phyloP scores from a whole-genome alignment of 1,284 basidiomycete species.

The Puccinia hordei region DNA sequence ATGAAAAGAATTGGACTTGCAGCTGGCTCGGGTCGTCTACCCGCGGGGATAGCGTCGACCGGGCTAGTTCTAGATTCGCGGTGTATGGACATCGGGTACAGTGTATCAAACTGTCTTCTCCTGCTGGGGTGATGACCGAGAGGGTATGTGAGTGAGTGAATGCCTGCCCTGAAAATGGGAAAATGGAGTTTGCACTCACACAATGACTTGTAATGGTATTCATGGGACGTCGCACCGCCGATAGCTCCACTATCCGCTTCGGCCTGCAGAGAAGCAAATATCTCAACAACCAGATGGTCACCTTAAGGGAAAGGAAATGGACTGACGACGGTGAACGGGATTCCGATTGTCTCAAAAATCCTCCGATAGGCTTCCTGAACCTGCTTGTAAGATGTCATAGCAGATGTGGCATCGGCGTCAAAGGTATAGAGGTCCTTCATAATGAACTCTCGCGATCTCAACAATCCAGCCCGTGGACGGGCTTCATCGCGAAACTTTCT shows the following conservation, averaged over 20 bases:
- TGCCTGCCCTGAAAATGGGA: not conserved
- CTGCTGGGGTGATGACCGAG: slow-evolving; percentile 54
- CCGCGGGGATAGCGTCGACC: slow-evolving; percentile 24
- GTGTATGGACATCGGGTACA: slow-evolving; percentile 58
- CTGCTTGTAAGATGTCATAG: slow-evolving; percentile 56
- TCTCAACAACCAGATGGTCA: not conserved
- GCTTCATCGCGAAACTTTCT: slow-evolving; percentile 60
- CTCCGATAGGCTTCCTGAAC: slow-evolving; percentile 57
- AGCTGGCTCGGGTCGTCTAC: slow-evolving; percentile 37
- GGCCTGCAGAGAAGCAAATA: slow-evolving; percentile 52
- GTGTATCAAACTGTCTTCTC: slow-evolving; percentile 59
- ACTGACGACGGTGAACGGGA: slow-evolving; percentile 52
- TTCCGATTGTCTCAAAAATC: slow-evolving; percentile 55
- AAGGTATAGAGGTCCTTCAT: slow-evolving; percentile 62
- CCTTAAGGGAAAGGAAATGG: not conserved
- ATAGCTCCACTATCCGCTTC: slow-evolving; percentile 61
- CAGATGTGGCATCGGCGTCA: slow-evolving; percentile 53
- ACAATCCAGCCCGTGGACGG: slow-evolving; percentile 58
- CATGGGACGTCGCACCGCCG: slow-evolving; percentile 59
- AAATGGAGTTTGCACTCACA: slow-evolving; percentile 42
- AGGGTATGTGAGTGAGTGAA: not conserved
- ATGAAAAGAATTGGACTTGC: slow-evolving; percentile 43
- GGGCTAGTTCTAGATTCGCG: slow-evolving; percentile 59
- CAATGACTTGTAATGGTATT: slow-evolving; percentile 57
- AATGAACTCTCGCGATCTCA: slow-evolving; percentile 59